Evolutionary conservation across 495 filamentous ascomycete species (phyloP).

Genomic region (Pyrenula aspistea): DNA sequence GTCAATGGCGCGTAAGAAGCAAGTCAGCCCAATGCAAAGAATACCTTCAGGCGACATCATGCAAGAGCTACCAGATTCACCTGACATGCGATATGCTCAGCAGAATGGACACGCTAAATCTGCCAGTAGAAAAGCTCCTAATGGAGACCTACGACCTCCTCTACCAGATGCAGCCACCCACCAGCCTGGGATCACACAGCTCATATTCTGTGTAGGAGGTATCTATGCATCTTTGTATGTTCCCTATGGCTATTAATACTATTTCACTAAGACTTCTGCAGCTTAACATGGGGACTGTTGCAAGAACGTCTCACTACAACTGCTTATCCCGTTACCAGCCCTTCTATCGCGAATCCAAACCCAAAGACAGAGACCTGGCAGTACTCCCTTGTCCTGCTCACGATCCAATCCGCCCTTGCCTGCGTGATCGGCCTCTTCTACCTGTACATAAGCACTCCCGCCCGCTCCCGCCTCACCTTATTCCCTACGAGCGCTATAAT

Average conservation of each 20-base stretch:
- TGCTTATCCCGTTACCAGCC: constrained; percentile 42
- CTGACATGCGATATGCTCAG: constrained; percentile 14
- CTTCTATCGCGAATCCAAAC: constrained; percentile 37
- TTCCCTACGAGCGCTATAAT: constrained; percentile 68
- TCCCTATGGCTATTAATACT: neutral
- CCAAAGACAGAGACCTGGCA: constrained; percentile 58
- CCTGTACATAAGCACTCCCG: constrained; percentile 54
- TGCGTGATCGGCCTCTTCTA: constrained; percentile 70
- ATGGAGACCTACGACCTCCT: constrained; percentile 18
- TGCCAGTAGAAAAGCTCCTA: constrained; percentile 9
- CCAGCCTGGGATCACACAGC: constrained; percentile 49
- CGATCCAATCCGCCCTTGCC: constrained; percentile 87
- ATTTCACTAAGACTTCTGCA: constrained; percentile 21
- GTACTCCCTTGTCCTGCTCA: constrained; percentile 89
- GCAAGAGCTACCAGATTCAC: constrained; percentile 24
- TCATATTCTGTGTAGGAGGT: constrained; percentile 77
- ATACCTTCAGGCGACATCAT: constrained; percentile 51
- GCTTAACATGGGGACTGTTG: constrained; percentile 87
- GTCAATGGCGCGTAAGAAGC: constrained; percentile 62
- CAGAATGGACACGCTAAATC: constrained; percentile 14
- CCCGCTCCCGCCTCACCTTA: constrained; percentile 44
- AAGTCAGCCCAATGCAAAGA: constrained; percentile 52
- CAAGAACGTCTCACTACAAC: constrained; percentile 97
- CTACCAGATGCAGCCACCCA: constrained; percentile 10
- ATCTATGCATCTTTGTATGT: constrained; percentile 94